Base-by-base conservation (phyloP, 805 yeast species). In the Saturnispora besseyi region DNA sequence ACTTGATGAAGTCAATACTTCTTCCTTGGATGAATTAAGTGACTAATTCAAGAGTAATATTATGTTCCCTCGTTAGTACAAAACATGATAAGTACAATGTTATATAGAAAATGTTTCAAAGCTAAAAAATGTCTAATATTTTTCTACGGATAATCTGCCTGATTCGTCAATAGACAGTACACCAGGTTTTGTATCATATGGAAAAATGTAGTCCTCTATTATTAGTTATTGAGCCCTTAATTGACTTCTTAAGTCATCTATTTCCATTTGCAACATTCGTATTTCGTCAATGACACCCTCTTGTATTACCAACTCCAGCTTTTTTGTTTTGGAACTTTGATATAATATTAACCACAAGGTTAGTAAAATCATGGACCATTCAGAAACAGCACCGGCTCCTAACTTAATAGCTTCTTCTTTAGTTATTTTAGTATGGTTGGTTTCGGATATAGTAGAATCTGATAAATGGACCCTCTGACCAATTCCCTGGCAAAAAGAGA, bases 321-420 rank as follows among this genome's bases (percentile, higher is more conserved):
- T 74, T 38, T 87, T 70, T 43, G 84, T 78, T 57, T 91, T 73
- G 58, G 75, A 72, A 28, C 86, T 76, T 62, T 88, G 96, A 61
- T 75, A 86, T 11, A 87, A 59, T 10, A 88, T 80, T 49, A 85
- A 72, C 1, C 82, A 74, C 5, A 95, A 93, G 1, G 93, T 95
- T 24, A 88, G 91, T 28, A 82, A 69, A 57, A 88, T 87, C 18
- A 87, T 79, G 59, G 87, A 83, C 31, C 81, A 62, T 62, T 87
- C 96, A 42, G 91, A 82, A 11, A 87, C 66, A 61, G 87, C 79
- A 50, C 75, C 83, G 41, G 95, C 93, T 1, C 95, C 96, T 51
- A 74, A 79, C 51, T 87, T 93, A 41, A 88, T 76, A 34, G 96
- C 96, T 59, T 79, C 82, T 11, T 80, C 78, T 56, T 87, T 95